These are phyloP conservation scores for Vachellia collinsii DNA, from an alignment of 306 rosid species.

Conservation along the genomic window DNA sequence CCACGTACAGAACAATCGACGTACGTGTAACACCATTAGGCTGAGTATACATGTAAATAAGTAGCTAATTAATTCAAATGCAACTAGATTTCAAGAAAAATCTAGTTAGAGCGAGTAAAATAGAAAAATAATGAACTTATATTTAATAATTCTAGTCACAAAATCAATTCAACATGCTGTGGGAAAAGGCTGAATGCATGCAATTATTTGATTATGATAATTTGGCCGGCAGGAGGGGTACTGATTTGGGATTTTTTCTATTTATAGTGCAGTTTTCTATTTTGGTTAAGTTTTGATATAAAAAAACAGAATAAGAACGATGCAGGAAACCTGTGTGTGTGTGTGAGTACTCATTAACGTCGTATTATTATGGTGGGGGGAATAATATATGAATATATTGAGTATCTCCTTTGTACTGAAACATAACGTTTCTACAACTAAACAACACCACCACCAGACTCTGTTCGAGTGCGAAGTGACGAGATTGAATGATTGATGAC, in stretches of 20 bases:
- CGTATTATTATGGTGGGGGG: neutral
- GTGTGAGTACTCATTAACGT: neutral
- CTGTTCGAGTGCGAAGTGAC: neutral
- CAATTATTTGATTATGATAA: neutral
- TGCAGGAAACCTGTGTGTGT: neutral
- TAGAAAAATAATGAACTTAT: neutral
- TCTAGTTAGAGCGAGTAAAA: too few species aligned
- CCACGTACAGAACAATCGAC: neutral
- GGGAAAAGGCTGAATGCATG: neutral
- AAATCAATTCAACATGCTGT: neutral
- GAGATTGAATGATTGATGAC: neutral
- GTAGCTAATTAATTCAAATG: neutral
- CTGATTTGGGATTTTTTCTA: neutral
- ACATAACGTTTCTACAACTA: neutral
- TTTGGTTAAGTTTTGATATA: neutral
- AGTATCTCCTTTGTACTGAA: too few species aligned
- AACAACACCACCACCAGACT: too few species aligned
- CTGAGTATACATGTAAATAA: neutral
- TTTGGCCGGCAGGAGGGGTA: neutral
- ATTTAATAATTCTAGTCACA: neutral
- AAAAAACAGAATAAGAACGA: neutral
- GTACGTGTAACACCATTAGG: too few species aligned
- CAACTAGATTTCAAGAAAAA: neutral
- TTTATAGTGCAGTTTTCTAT: neutral
- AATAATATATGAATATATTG: too few species aligned